Evolutionary conservation across 139 green algal genomes (phyloP), one percentile per base, ranked within the genome.

Genomic region (Coccomyxa sp.): DNA sequence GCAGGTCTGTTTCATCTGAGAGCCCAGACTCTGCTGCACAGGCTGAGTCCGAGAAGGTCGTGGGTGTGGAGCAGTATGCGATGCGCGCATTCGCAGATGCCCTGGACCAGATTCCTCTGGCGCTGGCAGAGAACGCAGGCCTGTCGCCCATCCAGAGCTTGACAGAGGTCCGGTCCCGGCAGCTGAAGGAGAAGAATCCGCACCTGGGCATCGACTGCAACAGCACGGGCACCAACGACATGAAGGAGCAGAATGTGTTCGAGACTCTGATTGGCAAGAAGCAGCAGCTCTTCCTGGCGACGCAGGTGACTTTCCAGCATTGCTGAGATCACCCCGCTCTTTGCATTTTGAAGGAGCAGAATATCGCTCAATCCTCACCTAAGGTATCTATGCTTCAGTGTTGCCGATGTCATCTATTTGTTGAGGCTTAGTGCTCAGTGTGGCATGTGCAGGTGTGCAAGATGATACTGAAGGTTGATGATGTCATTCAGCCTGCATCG

Each of bases 381-480:
- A n/a, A n/a, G 90, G 55, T 90, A 90, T 81, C 86, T 91, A 78
- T 91, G 88, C 78, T 78, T 90, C 9, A 75, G 14, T 35, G 72
- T 0, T 58, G 24, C 27, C 10, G 35, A 70, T 29, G 36, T 39
- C 0, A 39, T 69, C 5, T 22, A 70, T 40, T 6, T 8, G 14
- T 34, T 34, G 86, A 88, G 44, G 14, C 18, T 64, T 18, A 31
- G 5, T 64, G 50, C 50, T 22, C 5, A 7, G 22, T 18, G 27
- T 64, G 50, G 27, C 18, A 64, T 64, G 50, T 64, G 50, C 50
- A 64, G 50, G 94, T 99, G 35, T 98, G 96, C 88, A 98, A 98
- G 85, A 98, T 99, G 94, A 99, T 99, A 73, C 83, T 99, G 8
- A 99, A 99, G 82, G 98, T 99, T 74, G 96, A 99, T 72, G 96